A percentile compares a stretch with the other conserved stretches of the same genome.
Evolutionary conservation across 2,329 filamentous ascomycete genomes (phyloP).

Genomic region (Colletotrichum higginsianum): DNA sequence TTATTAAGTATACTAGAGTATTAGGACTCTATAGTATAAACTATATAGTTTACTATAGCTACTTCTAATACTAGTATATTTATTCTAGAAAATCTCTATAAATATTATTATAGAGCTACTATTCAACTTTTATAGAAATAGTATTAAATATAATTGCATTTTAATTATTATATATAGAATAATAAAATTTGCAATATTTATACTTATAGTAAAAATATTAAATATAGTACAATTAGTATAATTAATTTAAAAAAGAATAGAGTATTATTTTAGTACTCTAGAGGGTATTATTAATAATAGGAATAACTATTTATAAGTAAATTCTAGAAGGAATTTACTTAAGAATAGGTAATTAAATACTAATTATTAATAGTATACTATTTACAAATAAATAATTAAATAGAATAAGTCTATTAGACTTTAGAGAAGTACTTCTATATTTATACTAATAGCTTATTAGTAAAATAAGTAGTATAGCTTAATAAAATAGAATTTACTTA

Average conservation of each 20-base stretch:
- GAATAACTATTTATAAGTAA: neutral
- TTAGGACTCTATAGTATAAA: neutral
- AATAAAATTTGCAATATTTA: neutral
- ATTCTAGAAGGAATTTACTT: too few species aligned
- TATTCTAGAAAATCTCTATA: neutral
- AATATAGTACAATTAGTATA: neutral
- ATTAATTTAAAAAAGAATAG: neutral
- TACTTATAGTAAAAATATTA: neutral
- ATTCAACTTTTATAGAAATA: neutral
- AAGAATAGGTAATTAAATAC: neutral
- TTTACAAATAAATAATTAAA: slow-evolving; percentile 5
- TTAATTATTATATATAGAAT: slow-evolving; percentile 1
- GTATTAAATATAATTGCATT: neutral
- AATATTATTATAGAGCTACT: neutral
- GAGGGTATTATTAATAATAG: neutral
- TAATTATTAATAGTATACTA: slow-evolving; percentile 2
- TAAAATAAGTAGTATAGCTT: too few species aligned
- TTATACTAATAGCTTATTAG: neutral
- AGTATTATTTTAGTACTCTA: neutral
- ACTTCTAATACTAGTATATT: slow-evolving; percentile 2
- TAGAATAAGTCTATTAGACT: neutral
- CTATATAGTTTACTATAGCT: neutral
- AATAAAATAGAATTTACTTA: too few species aligned
- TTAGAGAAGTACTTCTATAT: neutral
- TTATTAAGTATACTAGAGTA: neutral